Evolutionary conservation across 2,329 filamentous ascomycete species (phyloP).

Genomic region (Calonectria naviculata): DNA sequence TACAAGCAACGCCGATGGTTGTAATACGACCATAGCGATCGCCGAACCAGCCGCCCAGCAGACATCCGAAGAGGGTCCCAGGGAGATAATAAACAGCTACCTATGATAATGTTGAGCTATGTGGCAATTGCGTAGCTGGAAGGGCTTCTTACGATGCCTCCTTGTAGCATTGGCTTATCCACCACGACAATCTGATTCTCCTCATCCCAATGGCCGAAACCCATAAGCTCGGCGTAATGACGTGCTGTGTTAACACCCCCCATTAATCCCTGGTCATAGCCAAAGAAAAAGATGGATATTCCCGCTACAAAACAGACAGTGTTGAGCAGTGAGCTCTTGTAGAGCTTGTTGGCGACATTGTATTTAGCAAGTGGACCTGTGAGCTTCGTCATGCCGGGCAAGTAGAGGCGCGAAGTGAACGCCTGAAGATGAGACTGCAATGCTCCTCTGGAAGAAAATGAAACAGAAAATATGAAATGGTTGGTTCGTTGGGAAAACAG

Average conservation of each 20-base stretch:
- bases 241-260: not conserved
- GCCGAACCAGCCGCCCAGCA: not conserved
- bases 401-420: not conserved
- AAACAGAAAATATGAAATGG: not conserved
- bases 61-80: not conserved
- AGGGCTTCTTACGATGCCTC: slow-evolving; percentile 52
- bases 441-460: not conserved
- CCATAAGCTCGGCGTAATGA: slow-evolving; percentile 2
- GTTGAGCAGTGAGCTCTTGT: not conserved
- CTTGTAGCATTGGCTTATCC: slow-evolving; percentile 53
- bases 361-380: not conserved
- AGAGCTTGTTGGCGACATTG: not conserved
- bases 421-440: not conserved
- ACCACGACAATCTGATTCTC: not conserved
- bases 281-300: not conserved
- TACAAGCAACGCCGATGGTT: not conserved
- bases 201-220: not conserved
- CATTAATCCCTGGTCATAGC: not conserved
- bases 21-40: not conserved
- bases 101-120: slow-evolving; percentile 54
- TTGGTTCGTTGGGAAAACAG: not conserved
- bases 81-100: not conserved
- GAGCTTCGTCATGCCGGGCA: not conserved
- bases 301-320: not conserved
- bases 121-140: slow-evolving; percentile 37